These are phyloP conservation scores for Aspergillus candidus DNA, from an alignment of 2,329 filamentous ascomycete species.

Conservation along the genomic window DNA sequence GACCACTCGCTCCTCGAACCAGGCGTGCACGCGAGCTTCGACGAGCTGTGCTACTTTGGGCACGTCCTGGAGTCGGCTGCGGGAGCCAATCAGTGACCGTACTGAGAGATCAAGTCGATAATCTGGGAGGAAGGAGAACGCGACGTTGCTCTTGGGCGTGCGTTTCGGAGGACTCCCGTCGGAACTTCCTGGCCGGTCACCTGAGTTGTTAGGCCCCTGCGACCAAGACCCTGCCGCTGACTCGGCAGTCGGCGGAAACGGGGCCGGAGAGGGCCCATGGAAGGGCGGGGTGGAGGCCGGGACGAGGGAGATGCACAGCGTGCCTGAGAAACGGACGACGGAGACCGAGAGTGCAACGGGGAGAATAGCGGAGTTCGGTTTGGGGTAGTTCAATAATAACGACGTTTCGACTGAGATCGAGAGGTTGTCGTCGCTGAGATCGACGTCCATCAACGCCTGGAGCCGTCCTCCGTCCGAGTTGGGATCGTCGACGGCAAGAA, in stretches of 20 bases:
- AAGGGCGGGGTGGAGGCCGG: slow-evolving; percentile 50
- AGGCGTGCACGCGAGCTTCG: slow-evolving; percentile 58
- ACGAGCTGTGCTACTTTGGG: slow-evolving; percentile 62
- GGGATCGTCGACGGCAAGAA: slow-evolving; percentile 68
- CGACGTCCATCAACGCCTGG: slow-evolving; percentile 94
- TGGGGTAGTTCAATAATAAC: slow-evolving; percentile 88
- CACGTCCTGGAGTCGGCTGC: slow-evolving; percentile 58
- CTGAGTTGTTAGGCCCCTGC: slow-evolving; percentile 9
- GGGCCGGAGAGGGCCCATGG: slow-evolving; percentile 29
- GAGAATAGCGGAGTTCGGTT: slow-evolving; percentile 77
- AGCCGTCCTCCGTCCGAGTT: slow-evolving; percentile 64
- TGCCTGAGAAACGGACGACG: slow-evolving; percentile 90
- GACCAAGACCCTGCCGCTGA: slow-evolving; percentile 1
- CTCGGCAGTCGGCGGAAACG: slow-evolving; percentile 22
- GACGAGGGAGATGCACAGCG: slow-evolving; percentile 86
- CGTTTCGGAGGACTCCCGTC: slow-evolving; percentile 27
- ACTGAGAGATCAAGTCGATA: slow-evolving; percentile 62
- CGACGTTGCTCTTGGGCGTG: slow-evolving; percentile 74
- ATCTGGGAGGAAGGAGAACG: slow-evolving; percentile 74
- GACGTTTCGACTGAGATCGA: slow-evolving; percentile 94
- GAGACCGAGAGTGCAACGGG: slow-evolving; percentile 89
- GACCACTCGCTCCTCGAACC: slow-evolving; percentile 62
- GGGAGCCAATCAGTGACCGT: slow-evolving; percentile 57
- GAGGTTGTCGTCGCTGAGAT: slow-evolving; percentile 84
- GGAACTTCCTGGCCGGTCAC: not conserved